Percentiles rank a stretch among this genome's conserved stretches.
Evolutionary conservation across 352 stramenopile genomes (phyloP).

Genomic region (Pythium periplocum): DNA sequence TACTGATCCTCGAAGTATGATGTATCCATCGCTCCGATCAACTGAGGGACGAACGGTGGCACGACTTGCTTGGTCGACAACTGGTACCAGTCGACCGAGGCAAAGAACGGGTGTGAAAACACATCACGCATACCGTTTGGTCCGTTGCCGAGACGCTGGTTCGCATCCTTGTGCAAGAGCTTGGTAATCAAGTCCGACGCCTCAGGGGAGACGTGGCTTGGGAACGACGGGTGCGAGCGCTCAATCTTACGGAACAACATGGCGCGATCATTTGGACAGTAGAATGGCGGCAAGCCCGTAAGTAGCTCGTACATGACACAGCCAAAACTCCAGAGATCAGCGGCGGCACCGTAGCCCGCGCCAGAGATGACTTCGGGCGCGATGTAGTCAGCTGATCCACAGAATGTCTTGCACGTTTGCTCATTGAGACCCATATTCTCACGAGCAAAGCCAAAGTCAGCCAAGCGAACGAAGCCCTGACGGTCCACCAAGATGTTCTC

Average conservation of each 20-base stretch:
- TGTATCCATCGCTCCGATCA: slow-evolving; percentile 45
- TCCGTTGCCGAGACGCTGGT: slow-evolving; percentile 47
- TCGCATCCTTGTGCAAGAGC: slow-evolving; percentile 56
- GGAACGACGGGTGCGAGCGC: slow-evolving; percentile 88
- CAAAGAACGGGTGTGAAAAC: slow-evolving; percentile 74
- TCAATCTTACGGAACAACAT: slow-evolving; percentile 97
- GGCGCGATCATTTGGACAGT: slow-evolving; percentile 82
- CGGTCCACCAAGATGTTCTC: slow-evolving; percentile 89
- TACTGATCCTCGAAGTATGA: slow-evolving; percentile 77
- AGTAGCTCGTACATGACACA: slow-evolving; percentile 86
- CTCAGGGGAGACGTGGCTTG: slow-evolving; percentile 78
- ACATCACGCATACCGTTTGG: slow-evolving; percentile 62
- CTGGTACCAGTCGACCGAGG: slow-evolving; percentile 68
- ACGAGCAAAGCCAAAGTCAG: slow-evolving; percentile 79
- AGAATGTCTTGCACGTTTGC: slow-evolving; percentile 73
- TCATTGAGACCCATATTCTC: slow-evolving; percentile 50
- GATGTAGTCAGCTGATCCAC: slow-evolving; percentile 81
- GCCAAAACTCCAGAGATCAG: slow-evolving; percentile 86
- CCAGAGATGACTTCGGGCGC: slow-evolving; percentile 76
- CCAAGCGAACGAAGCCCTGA: slow-evolving; percentile 85
- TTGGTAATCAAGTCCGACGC: slow-evolving; percentile 52
- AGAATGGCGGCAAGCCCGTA: slow-evolving; percentile 90
- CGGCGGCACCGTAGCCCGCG: slow-evolving; percentile 63
- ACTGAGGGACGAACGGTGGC: slow-evolving; percentile 49
- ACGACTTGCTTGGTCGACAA: slow-evolving; percentile 69